Evolutionary conservation across 768 basidiomycete genomes (phyloP).

Genomic region (Leccinum barrowsii): DNA sequence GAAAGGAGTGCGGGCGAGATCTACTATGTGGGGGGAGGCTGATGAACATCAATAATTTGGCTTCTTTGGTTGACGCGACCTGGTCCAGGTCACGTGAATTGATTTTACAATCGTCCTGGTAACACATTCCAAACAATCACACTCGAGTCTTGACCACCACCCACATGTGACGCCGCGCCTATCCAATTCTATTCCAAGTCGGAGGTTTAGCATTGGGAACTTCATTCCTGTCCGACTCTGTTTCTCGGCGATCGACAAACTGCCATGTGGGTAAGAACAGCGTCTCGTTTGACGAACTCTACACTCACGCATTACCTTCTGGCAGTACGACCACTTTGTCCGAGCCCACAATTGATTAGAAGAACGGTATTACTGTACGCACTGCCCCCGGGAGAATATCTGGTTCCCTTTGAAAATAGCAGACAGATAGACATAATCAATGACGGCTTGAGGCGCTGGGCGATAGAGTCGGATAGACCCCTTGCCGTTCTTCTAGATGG

Average conservation of each 20-base stretch:
- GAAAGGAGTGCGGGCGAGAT: slow-evolving; percentile 8
- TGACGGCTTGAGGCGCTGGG: slow-evolving; percentile 6
- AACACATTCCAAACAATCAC: too few relatives aligned
- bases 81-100: slow-evolving; percentile 25
- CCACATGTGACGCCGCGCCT: neutral
- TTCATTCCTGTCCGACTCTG: too few relatives aligned
- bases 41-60: neutral
- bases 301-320: too few relatives aligned
- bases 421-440: slow-evolving; percentile 1
- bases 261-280: slow-evolving; percentile 13
- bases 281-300: slow-evolving; percentile 2
- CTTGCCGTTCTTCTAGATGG: neutral
- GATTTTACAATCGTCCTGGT: slow-evolving; percentile 3
- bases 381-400: neutral
- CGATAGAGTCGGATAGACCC: neutral
- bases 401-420: slow-evolving; percentile 3
- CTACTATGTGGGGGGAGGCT: neutral
- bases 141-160: too few relatives aligned
- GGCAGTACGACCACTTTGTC: too few relatives aligned
- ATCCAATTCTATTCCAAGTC: slow-evolving; percentile 14
- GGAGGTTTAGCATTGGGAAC: neutral
- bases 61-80: slow-evolving; percentile 1
- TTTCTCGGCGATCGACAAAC: too few relatives aligned
- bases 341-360: too few relatives aligned
- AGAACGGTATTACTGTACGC: neutral